phyloP scores from a whole-genome alignment of 2,329 filamentous ascomycete species.

The Endoconidiophora laricicola region DNA sequence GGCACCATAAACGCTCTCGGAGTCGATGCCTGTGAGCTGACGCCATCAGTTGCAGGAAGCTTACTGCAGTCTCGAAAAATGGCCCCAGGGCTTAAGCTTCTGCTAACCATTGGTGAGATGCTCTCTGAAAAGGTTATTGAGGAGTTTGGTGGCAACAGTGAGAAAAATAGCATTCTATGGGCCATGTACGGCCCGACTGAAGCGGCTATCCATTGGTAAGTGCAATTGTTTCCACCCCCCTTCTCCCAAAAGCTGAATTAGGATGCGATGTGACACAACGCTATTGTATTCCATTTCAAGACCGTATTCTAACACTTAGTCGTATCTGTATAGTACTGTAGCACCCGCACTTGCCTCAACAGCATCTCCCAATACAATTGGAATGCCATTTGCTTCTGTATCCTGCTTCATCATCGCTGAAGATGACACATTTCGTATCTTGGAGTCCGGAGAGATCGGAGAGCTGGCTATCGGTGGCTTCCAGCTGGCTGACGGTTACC shows the following conservation, averaged over 20 bases:
- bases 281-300: neutral
- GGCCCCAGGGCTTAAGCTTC: conserved; percentile 50
- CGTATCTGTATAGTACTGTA: conserved; percentile 43
- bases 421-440: conserved; percentile 29
- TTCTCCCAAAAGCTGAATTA: conserved; percentile 5
- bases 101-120: conserved; percentile 90
- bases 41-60: conserved; percentile 70
- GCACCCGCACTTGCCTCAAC: conserved; percentile 42
- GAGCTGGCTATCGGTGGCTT: conserved; percentile 69
- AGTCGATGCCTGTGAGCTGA: conserved; percentile 76
- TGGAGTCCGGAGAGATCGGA: conserved; percentile 51
- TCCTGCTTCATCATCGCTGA: conserved; percentile 55
- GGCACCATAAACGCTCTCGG: conserved; percentile 44
- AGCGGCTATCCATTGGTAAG: conserved; percentile 67
- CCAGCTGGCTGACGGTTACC: conserved; percentile 65
- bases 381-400: conserved; percentile 63
- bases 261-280: neutral
- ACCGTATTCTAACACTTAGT: neutral
- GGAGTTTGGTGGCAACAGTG: conserved; percentile 53
- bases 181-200: conserved; percentile 94
- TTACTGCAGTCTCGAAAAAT: conserved; percentile 50
- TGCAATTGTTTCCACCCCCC: neutral
- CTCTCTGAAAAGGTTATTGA: conserved; percentile 58
- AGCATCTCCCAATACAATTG: conserved; percentile 52
- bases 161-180: conserved; percentile 51